A percentile compares a stretch with the other conserved stretches of the same genome.
Evolutionary conservation across 805 yeast genomes (phyloP).

Genomic region (Cyberlindnera amylophila): DNA sequence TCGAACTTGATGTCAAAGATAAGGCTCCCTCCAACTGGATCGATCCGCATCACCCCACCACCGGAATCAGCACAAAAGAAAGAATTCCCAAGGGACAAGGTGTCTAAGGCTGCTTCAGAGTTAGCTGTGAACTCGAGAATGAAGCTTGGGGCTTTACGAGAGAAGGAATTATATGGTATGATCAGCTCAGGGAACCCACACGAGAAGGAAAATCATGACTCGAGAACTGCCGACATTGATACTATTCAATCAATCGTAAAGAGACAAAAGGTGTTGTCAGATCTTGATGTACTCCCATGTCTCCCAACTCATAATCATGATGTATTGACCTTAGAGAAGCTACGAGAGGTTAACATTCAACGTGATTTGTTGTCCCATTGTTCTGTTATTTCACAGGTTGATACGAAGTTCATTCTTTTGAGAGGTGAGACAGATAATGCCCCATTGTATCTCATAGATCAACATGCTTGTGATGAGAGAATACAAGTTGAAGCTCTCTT

Average conservation of each 20-base stretch:
- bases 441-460: slow-evolving; percentile 55
- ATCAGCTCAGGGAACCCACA: not conserved
- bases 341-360: slow-evolving; percentile 7
- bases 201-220: not conserved
- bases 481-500: slow-evolving; percentile 52
- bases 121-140: slow-evolving; percentile 4
- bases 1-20: too few relatives aligned
- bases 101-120: not conserved
- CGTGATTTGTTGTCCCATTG: slow-evolving; percentile 24
- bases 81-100: too few relatives aligned
- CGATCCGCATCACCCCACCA: too few relatives aligned
- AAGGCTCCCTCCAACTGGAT: too few relatives aligned
- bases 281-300: not conserved
- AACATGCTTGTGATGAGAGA: slow-evolving; percentile 85
- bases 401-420: slow-evolving; percentile 57
- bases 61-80: not conserved
- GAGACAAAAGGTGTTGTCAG: slow-evolving; percentile 7
- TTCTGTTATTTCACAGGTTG: slow-evolving; percentile 54
- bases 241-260: slow-evolving; percentile 7
- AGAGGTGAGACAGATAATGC: slow-evolving; percentile 12
- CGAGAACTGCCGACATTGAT: not conserved
- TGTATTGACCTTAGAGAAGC: slow-evolving; percentile 7
- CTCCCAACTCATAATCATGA: not conserved
- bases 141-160: slow-evolving; percentile 12
- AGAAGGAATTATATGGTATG: slow-evolving; percentile 15